These are phyloP conservation scores for Yamadazyma friedrichii DNA, from an alignment of 1,139 yeast species.

Conservation along the genomic window DNA sequence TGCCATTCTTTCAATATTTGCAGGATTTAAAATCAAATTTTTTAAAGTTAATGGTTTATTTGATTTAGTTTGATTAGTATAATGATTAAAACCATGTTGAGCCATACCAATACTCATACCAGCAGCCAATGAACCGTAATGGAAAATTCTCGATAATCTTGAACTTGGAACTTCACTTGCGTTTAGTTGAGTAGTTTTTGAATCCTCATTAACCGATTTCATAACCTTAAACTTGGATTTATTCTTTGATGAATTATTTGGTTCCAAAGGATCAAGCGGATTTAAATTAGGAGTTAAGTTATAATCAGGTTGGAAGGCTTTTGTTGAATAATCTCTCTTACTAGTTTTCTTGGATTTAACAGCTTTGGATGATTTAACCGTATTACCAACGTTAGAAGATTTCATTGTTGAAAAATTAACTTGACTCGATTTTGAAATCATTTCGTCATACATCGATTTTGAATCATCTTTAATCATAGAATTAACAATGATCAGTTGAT, in stretches of 20 bases:
- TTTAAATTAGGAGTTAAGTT: conserved; percentile 11
- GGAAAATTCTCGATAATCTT: conserved; percentile 81
- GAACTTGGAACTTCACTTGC: conserved; percentile 80
- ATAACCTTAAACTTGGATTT: conserved; percentile 5
- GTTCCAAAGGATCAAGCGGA: conserved; percentile 8
- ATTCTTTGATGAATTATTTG: neutral
- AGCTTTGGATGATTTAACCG: neutral
- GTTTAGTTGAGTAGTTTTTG: conserved; percentile 8
- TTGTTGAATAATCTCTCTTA: conserved; percentile 14
- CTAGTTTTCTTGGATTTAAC: neutral
- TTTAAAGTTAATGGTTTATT: conserved; percentile 46
- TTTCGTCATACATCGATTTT: conserved; percentile 5
- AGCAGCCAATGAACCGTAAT: conserved; percentile 91
- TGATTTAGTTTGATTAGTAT: conserved; percentile 49
- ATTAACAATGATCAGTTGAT: conserved; percentile 2
- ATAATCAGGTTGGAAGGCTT: conserved; percentile 9
- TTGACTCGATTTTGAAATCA: neutral
- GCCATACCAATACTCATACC: conserved; percentile 87
- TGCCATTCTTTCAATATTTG: conserved; percentile 85
- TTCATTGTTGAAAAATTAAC: neutral
- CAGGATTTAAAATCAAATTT: conserved; percentile 70
- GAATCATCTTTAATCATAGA: neutral
- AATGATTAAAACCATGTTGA: conserved; percentile 69
- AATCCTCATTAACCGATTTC: conserved; percentile 10
- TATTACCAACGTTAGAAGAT: neutral